Conservation (phyloP, 2,329 filamentous ascomycete genomes). For the Thermoascus crustaceus region DNA sequence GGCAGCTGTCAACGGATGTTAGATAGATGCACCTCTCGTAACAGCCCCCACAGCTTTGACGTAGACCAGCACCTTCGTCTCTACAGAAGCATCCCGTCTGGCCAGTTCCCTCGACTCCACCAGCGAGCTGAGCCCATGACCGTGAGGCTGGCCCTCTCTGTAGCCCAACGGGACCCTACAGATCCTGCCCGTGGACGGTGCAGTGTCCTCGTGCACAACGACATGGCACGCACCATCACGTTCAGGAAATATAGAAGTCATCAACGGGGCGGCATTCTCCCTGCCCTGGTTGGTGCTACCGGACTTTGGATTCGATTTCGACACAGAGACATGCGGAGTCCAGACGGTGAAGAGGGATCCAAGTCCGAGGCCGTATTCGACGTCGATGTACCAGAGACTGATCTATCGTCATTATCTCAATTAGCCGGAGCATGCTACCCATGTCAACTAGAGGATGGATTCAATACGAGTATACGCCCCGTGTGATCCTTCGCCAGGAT, state of each 20-base stretch:
- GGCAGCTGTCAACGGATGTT: background rate
- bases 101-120: conserved; percentile 37
- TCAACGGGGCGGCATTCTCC: conserved; percentile 30
- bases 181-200: conserved; percentile 27
- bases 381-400: conserved; percentile 19
- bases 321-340: conserved; percentile 40
- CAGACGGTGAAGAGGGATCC: conserved; percentile 40
- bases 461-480: conserved; percentile 14
- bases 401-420: conserved; percentile 11
- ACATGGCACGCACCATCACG: conserved; percentile 42
- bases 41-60: conserved; percentile 43
- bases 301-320: conserved; percentile 2
- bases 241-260: conserved; percentile 46
- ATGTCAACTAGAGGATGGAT: background rate
- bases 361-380: conserved; percentile 15
- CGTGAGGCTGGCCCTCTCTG: conserved; percentile 22
- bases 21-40: conserved; percentile 32
- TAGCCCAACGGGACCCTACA: conserved; percentile 36
- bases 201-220: conserved; percentile 38
- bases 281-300: conserved; percentile 26
- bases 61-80: conserved; percentile 39
- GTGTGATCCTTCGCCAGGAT: conserved; percentile 18
- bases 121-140: conserved; percentile 41
- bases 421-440: background rate
- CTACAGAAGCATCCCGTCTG: conserved; percentile 34